Evolutionary conservation across 2,329 filamentous ascomycete genomes (phyloP), one percentile per base, ranked within the genome.

Genomic region (Fusarium subtropicale): DNA sequence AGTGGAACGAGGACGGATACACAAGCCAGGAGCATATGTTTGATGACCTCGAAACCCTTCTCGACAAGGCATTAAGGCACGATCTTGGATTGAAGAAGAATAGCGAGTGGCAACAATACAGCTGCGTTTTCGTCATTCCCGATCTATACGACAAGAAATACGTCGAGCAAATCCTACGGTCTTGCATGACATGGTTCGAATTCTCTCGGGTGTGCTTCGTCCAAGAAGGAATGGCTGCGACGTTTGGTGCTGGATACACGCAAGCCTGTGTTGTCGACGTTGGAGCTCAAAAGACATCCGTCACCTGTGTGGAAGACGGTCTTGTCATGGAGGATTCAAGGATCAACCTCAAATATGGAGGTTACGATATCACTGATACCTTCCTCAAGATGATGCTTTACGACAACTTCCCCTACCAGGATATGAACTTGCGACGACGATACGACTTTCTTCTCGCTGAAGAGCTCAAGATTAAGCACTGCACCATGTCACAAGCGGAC

Each of bases 321-420:
- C 91, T 99, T 80, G 94, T 93, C 76, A 87, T 97, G 28, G 96
- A 98, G 69, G 95, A 97, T 76, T 99, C 96, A 18, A 89, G 96
- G 18, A 88, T 99, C 77, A 98, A 98, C 78, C 83, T 99, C 69
- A 98, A 99, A 79, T 97, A 91, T 74, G 96, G 96, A 52, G 96
- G 96, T 2, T 90, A 87, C 74, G 96, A 99, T 79, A 92, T 98
- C 38, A 98, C 96, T 0, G 93, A 97, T 74, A 92, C 93, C 0
- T 97, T 99, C 75, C 87, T 97, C 78, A 97, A 96, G 81, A 98
- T 98, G 95, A 94, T 98, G 91, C 88, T 99, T 4, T 94, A 92
- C 79, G 94, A 97, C 78, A 92, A 96, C 74, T 97, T 99, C 74
- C 95, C 97, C 7, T 99, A 99, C 78, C 87, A 91, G 48, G 94